Evolutionary conservation across 148 eudicot species (phyloP).

Genomic region (Salicornia ramosissima): DNA sequence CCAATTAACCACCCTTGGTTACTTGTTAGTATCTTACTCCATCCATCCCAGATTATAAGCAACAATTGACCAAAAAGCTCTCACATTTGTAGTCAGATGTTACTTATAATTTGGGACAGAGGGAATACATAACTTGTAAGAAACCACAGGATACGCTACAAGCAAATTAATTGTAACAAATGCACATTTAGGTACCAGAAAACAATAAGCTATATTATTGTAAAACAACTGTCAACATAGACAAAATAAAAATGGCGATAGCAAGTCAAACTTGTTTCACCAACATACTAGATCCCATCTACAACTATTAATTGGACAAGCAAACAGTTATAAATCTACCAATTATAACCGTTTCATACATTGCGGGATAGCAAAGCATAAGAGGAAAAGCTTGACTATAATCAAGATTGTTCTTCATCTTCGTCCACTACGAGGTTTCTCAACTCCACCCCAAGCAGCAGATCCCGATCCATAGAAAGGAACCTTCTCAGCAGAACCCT

Average conservation of each 20-base stretch:
- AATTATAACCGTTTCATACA: constrained; percentile 36
- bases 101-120: too few relatives aligned
- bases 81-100: too few relatives aligned
- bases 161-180: neutral
- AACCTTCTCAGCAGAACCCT: constrained; percentile 78
- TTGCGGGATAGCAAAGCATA: constrained; percentile 28
- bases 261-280: constrained; percentile 25
- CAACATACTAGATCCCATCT: constrained; percentile 27
- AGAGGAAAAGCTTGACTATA: constrained; percentile 13
- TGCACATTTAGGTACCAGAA: constrained; percentile 6
- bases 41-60: too few relatives aligned
- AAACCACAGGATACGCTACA: neutral
- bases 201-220: constrained; percentile 1
- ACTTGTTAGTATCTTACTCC: neutral
- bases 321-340: constrained; percentile 37
- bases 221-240: constrained; percentile 7
- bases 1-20: neutral
- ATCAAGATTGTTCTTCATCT: constrained; percentile 41
- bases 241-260: constrained; percentile 23
- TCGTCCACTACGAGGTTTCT: constrained; percentile 56
- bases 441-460: constrained; percentile 68
- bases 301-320: constrained; percentile 25
- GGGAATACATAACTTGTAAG: neutral
- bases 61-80: too few relatives aligned
- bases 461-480: constrained; percentile 74